phyloP scores from a whole-genome alignment of 352 stramenopile genomes.

The Globisporangium nagaii region DNA sequence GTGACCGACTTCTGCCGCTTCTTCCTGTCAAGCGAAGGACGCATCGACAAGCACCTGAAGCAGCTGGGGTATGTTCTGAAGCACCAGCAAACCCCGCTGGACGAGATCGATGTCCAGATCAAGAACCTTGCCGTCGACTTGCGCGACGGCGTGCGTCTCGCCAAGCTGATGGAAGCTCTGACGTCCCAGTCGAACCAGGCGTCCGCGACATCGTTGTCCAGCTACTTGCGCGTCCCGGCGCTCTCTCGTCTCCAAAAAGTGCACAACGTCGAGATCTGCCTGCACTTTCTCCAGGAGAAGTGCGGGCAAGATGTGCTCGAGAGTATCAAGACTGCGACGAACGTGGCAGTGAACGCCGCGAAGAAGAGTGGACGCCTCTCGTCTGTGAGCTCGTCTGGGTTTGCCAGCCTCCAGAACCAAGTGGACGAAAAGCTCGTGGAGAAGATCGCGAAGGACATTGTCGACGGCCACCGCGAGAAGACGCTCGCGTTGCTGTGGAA shows the following conservation, averaged over 20 bases:
- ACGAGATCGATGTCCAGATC: slow-evolving; percentile 94
- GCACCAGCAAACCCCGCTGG: slow-evolving; percentile 90
- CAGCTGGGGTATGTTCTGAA: slow-evolving; percentile 82
- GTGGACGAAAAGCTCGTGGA: slow-evolving; percentile 57
- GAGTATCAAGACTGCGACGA: slow-evolving; percentile 34
- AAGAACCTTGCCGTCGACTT: slow-evolving; percentile 92
- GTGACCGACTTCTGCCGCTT: slow-evolving; percentile 90
- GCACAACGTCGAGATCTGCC: slow-evolving; percentile 93
- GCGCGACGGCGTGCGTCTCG: slow-evolving; percentile 93
- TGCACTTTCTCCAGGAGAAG: slow-evolving; percentile 79
- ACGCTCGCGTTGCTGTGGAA: slow-evolving; percentile 95
- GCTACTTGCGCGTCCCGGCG: slow-evolving; percentile 89
- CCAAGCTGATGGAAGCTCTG: slow-evolving; percentile 91
- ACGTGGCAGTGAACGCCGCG: slow-evolving; percentile 4
- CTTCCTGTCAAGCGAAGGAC: slow-evolving; percentile 92
- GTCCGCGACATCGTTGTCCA: slow-evolving; percentile 41
- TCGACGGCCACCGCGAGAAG: slow-evolving; percentile 93
- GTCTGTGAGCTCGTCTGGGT: slow-evolving; percentile 26
- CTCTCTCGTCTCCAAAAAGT: slow-evolving; percentile 95
- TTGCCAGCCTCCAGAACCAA: slow-evolving; percentile 41
- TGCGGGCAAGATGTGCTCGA: slow-evolving; percentile 53
- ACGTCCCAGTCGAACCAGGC: slow-evolving; percentile 23
- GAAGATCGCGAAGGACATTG: slow-evolving; percentile 90
- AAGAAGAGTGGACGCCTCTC: slow-evolving; percentile 13
- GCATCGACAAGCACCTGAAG: slow-evolving; percentile 92